Evolutionary conservation across 306 rosid species (phyloP).

Genomic region (Citrullus colocynthis): DNA sequence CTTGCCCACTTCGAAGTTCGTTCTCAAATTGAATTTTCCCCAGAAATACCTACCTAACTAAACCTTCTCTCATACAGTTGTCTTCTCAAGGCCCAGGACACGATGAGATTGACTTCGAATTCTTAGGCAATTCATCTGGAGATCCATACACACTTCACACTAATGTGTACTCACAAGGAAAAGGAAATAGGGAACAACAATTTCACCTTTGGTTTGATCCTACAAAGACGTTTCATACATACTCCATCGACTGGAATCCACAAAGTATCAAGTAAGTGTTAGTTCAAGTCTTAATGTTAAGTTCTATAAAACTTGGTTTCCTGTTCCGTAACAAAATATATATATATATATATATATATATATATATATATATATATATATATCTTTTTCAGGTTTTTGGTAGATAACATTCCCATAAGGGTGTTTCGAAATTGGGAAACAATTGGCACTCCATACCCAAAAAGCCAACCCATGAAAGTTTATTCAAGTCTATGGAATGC

Average conservation of each 20-base stretch:
- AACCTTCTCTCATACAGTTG: conserved; percentile 20
- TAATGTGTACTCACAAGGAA: conserved; percentile 23
- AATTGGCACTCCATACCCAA: conserved; percentile 19
- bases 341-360: background rate
- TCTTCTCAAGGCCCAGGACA: conserved; percentile 49
- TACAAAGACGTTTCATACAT: conserved; percentile 30
- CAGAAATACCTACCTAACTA: background rate
- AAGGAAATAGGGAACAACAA: conserved; percentile 26
- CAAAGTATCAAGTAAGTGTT: conserved; percentile 27
- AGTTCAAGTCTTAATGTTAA: background rate
- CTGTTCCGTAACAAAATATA: background rate
- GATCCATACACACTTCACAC: conserved; percentile 31
- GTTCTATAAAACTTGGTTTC: background rate
- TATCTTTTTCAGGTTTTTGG: conserved; percentile 14
- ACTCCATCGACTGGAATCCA: conserved; percentile 25
- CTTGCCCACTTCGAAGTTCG: background rate
- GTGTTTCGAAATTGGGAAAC: conserved; percentile 26
- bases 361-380: background rate
- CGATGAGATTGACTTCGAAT: conserved; percentile 37
- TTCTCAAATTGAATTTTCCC: background rate
- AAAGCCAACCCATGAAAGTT: conserved; percentile 27
- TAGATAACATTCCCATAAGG: conserved; percentile 25
- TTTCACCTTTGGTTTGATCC: conserved; percentile 44
- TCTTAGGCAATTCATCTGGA: conserved; percentile 29
- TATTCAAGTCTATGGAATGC: conserved; percentile 35